Base-by-base conservation (phyloP, 2,329 filamentous ascomycete species). In the Immersiporthe knoxdaviesiana region DNA sequence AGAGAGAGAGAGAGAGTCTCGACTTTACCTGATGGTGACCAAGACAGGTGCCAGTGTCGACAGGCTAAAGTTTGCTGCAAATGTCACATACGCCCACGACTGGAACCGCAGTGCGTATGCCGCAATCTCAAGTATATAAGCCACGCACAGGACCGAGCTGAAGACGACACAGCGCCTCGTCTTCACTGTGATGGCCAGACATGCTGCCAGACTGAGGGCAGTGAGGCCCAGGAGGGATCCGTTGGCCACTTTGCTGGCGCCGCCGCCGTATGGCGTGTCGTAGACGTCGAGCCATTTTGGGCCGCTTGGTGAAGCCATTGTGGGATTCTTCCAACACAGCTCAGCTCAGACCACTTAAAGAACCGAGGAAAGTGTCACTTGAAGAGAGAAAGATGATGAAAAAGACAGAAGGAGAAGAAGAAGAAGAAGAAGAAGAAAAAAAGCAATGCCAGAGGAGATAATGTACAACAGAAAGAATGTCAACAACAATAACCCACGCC, bases 21-120 rank as follows among this genome's bases (percentile, higher is more conserved):
- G 18, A 24, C 72, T 69, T 58, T 64, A 77, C 77, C 72, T 74
- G 68, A 72, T 71, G 3, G 76, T 75, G 39, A 78, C 56, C 35
- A 76, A 76, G 0, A 74, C 72, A 1, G 78, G 76, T 1, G 77
- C 76, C 14, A 78, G 67, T 14, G 75, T 74, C 35, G 70, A 67
- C n/a, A 71, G 30, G 18, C 67, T 68, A 16, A 65, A 71, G 30
- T 71, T 69, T 4, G 62, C 50, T 11, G 64, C 66, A 27, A 64
- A 71, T 6, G 37, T 59, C 21, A 64, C 54, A 14, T 65, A 69
- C 5, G 41, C 60, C 70, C 70, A 71, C 30, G 56, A 35, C 35
- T 69, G 67, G 35, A 67, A 60, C 18, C 67, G 65, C 30, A 71
- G 47, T 18, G 67, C 61, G 27, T 67, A 71, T 6, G 67, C 61